phyloP scores from a whole-genome alignment of 805 yeast genomes.

The Saturnispora silvae region DNA sequence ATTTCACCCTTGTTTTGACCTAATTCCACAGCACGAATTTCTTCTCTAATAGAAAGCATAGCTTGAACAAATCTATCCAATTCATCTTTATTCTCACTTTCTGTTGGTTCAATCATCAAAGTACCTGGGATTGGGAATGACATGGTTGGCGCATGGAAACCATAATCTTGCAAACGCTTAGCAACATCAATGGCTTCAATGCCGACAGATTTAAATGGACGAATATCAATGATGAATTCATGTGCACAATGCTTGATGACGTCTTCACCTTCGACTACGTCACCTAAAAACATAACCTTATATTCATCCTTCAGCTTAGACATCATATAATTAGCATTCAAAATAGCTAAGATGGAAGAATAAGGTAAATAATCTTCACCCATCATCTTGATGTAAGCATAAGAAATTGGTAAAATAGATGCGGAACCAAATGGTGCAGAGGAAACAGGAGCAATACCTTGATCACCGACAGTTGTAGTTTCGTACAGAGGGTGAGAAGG shows the following conservation, averaged over 20 bases:
- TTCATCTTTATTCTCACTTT: constrained; percentile 81
- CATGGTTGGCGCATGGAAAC: constrained; percentile 98
- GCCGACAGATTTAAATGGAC: constrained; percentile 71
- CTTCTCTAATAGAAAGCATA: constrained; percentile 70
- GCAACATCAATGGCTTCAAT: constrained; percentile 95
- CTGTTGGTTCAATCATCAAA: constrained; percentile 97
- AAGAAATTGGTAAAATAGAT: constrained; percentile 82
- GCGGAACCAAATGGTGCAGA: constrained; percentile 98
- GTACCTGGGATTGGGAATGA: constrained; percentile 98
- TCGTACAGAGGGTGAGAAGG: constrained; percentile 68
- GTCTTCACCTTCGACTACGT: constrained; percentile 15
- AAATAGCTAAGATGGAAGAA: constrained; percentile 82
- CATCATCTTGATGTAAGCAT: constrained; percentile 90
- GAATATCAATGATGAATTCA: constrained; percentile 86
- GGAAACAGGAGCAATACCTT: constrained; percentile 64
- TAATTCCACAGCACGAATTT: constrained; percentile 61
- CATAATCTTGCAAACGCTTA: constrained; percentile 93
- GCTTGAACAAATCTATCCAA: constrained; percentile 86
- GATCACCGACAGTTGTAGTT: constrained; percentile 31
- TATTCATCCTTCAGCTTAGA: constrained; percentile 58
- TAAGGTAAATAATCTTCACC: constrained; percentile 77
- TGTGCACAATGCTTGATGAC: constrained; percentile 78
- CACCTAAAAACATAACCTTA: constrained; percentile 64
- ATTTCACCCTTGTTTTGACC: constrained; percentile 60
- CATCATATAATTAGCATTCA: constrained; percentile 96